Conservation (phyloP, 208 protist species). For the Leishmania martiniquensis region DNA sequence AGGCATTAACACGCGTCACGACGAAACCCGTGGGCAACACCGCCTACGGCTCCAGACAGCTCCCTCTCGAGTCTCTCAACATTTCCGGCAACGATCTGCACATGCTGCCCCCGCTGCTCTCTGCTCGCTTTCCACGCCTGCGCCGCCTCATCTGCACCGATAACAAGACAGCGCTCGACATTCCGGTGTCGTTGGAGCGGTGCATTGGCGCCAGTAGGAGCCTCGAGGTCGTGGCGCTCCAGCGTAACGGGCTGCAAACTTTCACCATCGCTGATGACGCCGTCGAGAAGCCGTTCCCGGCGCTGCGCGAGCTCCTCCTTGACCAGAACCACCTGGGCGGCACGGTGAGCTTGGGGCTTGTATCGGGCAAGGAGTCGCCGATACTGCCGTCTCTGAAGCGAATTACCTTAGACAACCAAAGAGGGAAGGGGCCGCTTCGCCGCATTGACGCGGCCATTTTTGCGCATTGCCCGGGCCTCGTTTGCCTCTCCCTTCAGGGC, state of each 20-base stretch:
- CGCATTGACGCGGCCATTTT: constrained; percentile 35
- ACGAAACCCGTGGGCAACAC: neutral
- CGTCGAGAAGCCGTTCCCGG: constrained; percentile 16
- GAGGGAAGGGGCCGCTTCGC: constrained; percentile 12
- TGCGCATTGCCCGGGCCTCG: constrained; percentile 32
- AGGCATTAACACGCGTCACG: neutral
- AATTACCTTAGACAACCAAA: constrained; percentile 28
- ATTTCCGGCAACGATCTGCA: constrained; percentile 37
- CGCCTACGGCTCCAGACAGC: neutral
- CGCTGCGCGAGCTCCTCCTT: constrained; percentile 42
- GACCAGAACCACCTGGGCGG: constrained; percentile 38
- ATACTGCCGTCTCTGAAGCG: constrained; percentile 31
- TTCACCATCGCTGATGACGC: constrained; percentile 27
- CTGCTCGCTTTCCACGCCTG: constrained; percentile 40
- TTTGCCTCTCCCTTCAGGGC: constrained; percentile 24
- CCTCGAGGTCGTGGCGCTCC: constrained; percentile 29
- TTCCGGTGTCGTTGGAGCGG: constrained; percentile 24
- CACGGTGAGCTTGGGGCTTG: constrained; percentile 26
- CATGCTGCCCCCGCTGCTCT: constrained; percentile 33
- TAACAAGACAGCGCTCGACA: constrained; percentile 21
- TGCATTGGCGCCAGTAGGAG: constrained; percentile 24
- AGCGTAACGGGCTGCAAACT: constrained; percentile 11
- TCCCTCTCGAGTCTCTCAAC: constrained; percentile 42
- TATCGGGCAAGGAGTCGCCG: neutral
- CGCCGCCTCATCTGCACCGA: constrained; percentile 34